Percentiles rank a stretch among this genome's conserved stretches.
Evolutionary conservation across 2,329 filamentous ascomycete species (phyloP).

Genomic region (Nothopassalora personata): DNA sequence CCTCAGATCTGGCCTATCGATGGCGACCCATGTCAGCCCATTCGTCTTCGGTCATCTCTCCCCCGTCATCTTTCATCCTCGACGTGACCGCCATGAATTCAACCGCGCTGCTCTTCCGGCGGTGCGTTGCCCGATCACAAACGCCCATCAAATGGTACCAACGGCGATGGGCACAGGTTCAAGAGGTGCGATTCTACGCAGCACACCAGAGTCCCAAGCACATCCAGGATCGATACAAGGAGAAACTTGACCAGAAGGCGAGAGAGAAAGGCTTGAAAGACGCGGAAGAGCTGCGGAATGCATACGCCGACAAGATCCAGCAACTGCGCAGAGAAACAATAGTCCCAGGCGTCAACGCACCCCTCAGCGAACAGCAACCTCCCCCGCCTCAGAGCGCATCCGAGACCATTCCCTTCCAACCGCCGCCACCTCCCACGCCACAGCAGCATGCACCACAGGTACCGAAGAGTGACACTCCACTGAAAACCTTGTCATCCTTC

Average conservation of each 20-base stretch:
- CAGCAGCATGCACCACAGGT: conserved; percentile 29
- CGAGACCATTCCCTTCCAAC: conserved; percentile 30
- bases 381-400: conserved; percentile 22
- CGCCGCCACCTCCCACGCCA: conserved; percentile 34
- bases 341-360: conserved; percentile 47
- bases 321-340: conserved; percentile 63
- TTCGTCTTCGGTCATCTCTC: background rate
- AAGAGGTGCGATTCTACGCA: conserved; percentile 84
- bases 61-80: background rate
- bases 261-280: conserved; percentile 62
- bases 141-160: conserved; percentile 45
- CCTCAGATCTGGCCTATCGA: background rate
- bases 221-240: conserved; percentile 77
- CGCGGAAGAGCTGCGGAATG: conserved; percentile 71
- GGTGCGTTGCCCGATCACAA: conserved; percentile 18
- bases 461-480: conserved; percentile 40
- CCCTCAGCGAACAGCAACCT: conserved; percentile 30
- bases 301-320: conserved; percentile 78
- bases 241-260: conserved; percentile 79
- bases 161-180: conserved; percentile 83
- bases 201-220: conserved; percentile 61
- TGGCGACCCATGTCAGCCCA: background rate
- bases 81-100: conserved; percentile 14
- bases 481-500: conserved; percentile 62
- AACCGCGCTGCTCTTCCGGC: conserved; percentile 22